Base-by-base conservation (phyloP, 148 eudicot species). In the Arctostaphylos glauca region DNA sequence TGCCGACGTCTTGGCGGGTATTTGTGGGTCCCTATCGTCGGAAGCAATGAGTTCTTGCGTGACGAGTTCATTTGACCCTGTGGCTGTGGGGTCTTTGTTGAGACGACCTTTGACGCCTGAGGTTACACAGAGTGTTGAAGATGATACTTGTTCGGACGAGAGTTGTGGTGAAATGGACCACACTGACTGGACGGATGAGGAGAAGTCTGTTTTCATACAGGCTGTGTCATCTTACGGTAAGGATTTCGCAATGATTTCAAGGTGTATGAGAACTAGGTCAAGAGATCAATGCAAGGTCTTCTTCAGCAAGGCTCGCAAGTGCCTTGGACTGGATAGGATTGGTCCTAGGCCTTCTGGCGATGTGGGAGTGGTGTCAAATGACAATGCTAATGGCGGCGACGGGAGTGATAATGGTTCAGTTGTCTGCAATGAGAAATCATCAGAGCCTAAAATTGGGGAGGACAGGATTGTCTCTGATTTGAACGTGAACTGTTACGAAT, bases 1-100 rank as follows among this genome's bases (percentile, higher is more conserved):
- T 67, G 99, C 96, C 14, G 97, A 92, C 87, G 98, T 92, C 41
- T 91, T 97, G 88, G 99, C 94, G 58, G 97, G 98, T 79, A 97
- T 97, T 31, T 94, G 96, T 88, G 96, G 93, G 48, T 91, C 98
- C 12, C 56, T 95, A 59, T 94, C 98, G 18, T 92, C 97, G 0
- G 97, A 93, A 87, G 94, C 99, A 21, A 89, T 92, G 94, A 89
- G 94, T 83, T 93, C 98, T 77, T 96, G 97, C 86, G 91, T 94
- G 78, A 96, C 95, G 10, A 96, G 93, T 74, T 92, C 95, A 14
- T 85, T 89, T 83, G 98, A 92, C 77, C 95, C 86, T 38, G 90
- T 84, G 47, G 96, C 93, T 81, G 76, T 86, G 9, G 87, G 91
- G 9, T 82, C 88, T 52, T 87, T 82, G 15, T 60, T 55, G 19